These are phyloP conservation scores for Colletotrichum truncatum DNA, from an alignment of 2,329 filamentous ascomycete genomes.

Conservation along the genomic window DNA sequence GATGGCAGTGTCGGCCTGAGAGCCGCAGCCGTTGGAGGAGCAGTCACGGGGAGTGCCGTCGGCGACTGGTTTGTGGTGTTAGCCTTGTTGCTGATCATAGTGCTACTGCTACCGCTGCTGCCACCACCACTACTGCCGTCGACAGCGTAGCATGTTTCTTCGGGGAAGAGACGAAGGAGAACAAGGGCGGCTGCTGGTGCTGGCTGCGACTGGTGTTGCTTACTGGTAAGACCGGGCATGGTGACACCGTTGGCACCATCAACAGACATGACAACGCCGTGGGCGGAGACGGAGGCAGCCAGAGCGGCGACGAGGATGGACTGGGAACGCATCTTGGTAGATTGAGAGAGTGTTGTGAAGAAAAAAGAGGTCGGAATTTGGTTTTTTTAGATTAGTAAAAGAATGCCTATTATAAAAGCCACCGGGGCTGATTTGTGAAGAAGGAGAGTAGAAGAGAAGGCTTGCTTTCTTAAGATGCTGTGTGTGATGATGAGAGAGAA, in stretches of 20 bases:
- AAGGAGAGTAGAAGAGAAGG: constrained; percentile 21
- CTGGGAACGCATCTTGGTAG: constrained; percentile 32
- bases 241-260: constrained; percentile 68
- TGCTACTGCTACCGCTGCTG: no score
- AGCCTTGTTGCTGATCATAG: neutral
- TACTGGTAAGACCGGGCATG: constrained; percentile 64
- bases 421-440: constrained; percentile 21
- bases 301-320: constrained; percentile 49
- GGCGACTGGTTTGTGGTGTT: constrained; percentile 49
- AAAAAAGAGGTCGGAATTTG: constrained; percentile 14
- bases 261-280: constrained; percentile 66
- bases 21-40: constrained; percentile 66
- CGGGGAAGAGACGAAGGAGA: no score
- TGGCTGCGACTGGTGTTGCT: neutral
- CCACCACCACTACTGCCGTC: no score
- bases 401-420: constrained; percentile 9
- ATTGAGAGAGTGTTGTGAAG: constrained; percentile 16
- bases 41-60: constrained; percentile 77
- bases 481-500: constrained; percentile 16
- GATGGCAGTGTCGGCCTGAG: constrained; percentile 77
- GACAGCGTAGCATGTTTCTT: no score
- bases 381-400: constrained; percentile 12
- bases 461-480: constrained; percentile 30
- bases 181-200: no score
- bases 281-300: constrained; percentile 55